Evolutionary conservation across 2,329 filamentous ascomycete species (phyloP), one percentile per base, ranked within the genome.

Genomic region (Claviceps purpurea): DNA sequence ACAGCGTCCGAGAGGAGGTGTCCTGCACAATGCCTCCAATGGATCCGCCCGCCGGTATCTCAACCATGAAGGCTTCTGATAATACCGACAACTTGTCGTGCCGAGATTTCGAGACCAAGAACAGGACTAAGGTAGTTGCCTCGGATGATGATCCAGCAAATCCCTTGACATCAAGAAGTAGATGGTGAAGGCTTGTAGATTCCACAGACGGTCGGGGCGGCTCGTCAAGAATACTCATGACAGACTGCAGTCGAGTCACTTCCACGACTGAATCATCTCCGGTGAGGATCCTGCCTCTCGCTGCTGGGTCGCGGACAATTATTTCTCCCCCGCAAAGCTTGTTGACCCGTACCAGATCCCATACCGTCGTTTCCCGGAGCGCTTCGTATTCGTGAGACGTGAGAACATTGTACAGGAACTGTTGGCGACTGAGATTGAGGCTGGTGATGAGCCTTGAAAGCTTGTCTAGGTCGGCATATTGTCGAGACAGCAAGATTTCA

Each of bases 281-380:
- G 0, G 90, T 96, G 60, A 98, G 70, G 30, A 97, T 82, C 46
- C 90, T 82, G 8, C 93, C 93, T 34, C 85, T 79, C 63, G 90
- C 83, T 20, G 77, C 78, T 2, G 93, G 89, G 67, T 94, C 93
- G 34, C 93, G 83, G 54, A 98, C 93, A 64, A 98, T 95, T 47
- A 98, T 86, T 64, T 97, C 90, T 49, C 89, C 89, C 55, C 84
- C 89, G 51, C 96, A 85, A 61, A 97, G 79, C 70, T 96, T 97
- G 70, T 98, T 98, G 45, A 91, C 91, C 44, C 79, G 82, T 2
- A 97, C 91, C 49, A 98, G 73, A 61, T 96, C 89, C 93, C 94
- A 98, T 0, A 98, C 89, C 0, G 89, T 94, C 65, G 86, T 85
- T 65, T 96, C 88, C 54, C 93, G 84, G 55, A 97, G 72, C 40